Evolutionary conservation across 805 yeast genomes (phyloP), one percentile per base, ranked within the genome.

Genomic region (Ogataea pilisensis): DNA sequence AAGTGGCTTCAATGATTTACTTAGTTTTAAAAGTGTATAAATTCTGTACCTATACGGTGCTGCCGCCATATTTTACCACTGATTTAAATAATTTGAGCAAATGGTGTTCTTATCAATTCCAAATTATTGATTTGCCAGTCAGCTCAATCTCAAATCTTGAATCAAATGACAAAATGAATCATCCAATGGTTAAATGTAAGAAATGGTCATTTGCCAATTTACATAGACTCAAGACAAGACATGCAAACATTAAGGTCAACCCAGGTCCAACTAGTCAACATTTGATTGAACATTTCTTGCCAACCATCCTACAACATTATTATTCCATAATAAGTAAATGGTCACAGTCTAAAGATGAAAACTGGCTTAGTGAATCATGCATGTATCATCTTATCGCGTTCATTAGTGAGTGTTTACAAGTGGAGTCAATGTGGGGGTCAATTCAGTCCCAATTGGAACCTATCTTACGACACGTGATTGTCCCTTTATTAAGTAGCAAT

Each of bases 161-260:
- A 38, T 66, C 65, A 6, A 65, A 70, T 18, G 80, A 75, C 27
- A 69, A 72, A 36, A 65, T 61, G 34, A 42, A 56, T 11, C 69
- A 75, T 49, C 79, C 75, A 37, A 76, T 79, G 75, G 75, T 64
- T 58, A 89, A 76, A 61, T 76, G 77, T 53, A 84, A 73, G 64
- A 90, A 91, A 60, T 89, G 97, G 96, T 75, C 93, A 1, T 79
- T 80, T 56, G 87, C 85, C 19, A 86, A 85, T 58, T 60, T 90
- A 31, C 76, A 76, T 48, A 73, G 90, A 43, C 60, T 87, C 3
- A 82, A 83, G 53, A 69, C 71, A 21, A 73, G 87, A 50, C 87
- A 83, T 57, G 83, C 52, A 26, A 42, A 34, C 11, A 35, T 34
- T 17, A 41, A 37, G 5, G 27, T 26, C 14, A 42, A 47, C 14